Base-by-base conservation (phyloP, 2,329 filamentous ascomycete genomes). In the Epichloe sp. region DNA sequence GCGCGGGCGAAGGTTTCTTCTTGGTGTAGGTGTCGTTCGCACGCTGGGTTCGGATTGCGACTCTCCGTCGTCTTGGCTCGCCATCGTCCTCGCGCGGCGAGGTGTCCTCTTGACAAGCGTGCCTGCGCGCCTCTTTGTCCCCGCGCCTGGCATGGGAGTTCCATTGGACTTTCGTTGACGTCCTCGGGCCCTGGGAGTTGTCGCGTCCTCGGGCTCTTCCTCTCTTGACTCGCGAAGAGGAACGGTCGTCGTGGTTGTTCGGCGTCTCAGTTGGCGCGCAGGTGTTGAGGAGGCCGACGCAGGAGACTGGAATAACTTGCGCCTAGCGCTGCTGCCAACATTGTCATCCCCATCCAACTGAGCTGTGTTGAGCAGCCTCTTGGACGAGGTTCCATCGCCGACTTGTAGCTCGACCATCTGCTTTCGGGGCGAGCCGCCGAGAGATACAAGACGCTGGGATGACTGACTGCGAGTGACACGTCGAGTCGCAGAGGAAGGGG, bases 371-470 rank as follows among this genome's bases (percentile, higher is more conserved):
- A 71, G 66, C 43, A 80, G 67, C 52, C 69, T 71, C 60, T 79
- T 75, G 3, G 77, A 75, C 45, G 75, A 70, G 44, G 61, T 62
- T 38, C 68, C 67, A 56, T 74, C 66, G 45, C 77, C 76, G 26
- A 77, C 74, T 55, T 79, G 75, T 36, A 80, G 71, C 61, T 78
- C 72, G 55, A 79, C 79, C 44, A 68, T 78, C 59, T 74, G 76
- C 64, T 78, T 80, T 47, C 75, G 68, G 40, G 78, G 77, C 42
- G 77, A 79, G 15, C 55, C 53, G 38, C 56, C 59, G 51, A 70
- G 59, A 35, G 71, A 64, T 21, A 65, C 53, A 55, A 72, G 67
- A 31, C 65, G 62, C 53, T 63, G 62, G 12, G 70, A 66, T 17
- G 65, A 64, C 44, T 71, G 68, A 57, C 70, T 76, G 41, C 68